Conservation (phyloP, 306 rosid genomes). For the Cajanus cajan region DNA sequence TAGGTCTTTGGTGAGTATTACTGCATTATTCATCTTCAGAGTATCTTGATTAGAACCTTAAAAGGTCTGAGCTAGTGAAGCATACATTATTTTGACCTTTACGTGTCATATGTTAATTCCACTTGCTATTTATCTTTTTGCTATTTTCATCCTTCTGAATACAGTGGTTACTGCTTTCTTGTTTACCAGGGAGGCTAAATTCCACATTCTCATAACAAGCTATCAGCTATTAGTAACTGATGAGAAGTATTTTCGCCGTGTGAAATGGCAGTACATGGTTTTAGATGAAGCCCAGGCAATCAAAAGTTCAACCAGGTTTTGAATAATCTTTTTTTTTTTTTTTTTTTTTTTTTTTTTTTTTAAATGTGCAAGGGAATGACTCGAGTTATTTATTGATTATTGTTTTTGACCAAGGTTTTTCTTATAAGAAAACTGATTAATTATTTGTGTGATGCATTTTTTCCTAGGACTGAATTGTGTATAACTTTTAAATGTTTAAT, state of each 20-base stretch:
- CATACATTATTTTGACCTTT: neutral
- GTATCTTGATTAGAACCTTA: neutral
- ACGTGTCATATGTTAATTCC: neutral
- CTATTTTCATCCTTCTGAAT: conserved; percentile 18
- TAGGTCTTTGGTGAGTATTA: neutral
- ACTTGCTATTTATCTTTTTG: neutral
- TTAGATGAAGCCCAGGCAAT: conserved; percentile 99
- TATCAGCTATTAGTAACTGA: conserved; percentile 90
- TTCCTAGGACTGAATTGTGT: neutral
- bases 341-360: neutral
- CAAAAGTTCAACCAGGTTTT: conserved; percentile 85
- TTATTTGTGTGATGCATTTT: conserved; percentile 18
- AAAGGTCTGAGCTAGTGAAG: conserved; percentile 8
- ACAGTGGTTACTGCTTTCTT: neutral
- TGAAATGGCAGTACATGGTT: conserved; percentile 99
- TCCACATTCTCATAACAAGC: conserved; percentile 92
- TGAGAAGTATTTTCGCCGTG: conserved; percentile 83
- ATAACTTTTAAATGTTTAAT: neutral
- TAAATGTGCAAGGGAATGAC: neutral
- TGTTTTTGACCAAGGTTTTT: neutral
- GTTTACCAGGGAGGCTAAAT: conserved; percentile 80
- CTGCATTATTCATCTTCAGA: conserved; percentile 13
- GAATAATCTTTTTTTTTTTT: conserved; percentile 10
- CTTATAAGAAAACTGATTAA: neutral
- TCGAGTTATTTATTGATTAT: conserved; percentile 7